Percentiles rank a stretch among this genome's conserved stretches.
These are phyloP conservation scores for Agaricus bisporus DNA, from an alignment of 768 basidiomycete genomes.

Conservation along the genomic window DNA sequence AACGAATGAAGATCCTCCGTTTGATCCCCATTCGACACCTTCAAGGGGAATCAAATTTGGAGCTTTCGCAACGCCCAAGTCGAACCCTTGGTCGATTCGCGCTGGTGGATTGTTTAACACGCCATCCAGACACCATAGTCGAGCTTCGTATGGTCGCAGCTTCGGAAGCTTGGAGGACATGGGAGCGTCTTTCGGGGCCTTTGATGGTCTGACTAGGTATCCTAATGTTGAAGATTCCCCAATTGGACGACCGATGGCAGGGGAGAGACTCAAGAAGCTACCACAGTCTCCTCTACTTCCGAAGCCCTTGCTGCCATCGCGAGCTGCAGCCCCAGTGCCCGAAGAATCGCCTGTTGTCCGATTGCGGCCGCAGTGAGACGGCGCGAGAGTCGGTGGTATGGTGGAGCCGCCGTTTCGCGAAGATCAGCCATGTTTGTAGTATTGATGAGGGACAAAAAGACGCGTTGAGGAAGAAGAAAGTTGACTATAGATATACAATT, in stretches of 20 bases:
- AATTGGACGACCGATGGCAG: background rate
- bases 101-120: slow-evolving; percentile 46
- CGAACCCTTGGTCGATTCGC: slow-evolving; percentile 38
- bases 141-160: slow-evolving; percentile 24
- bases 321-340: background rate
- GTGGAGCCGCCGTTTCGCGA: background rate
- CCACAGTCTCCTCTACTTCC: background rate
- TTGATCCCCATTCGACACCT: slow-evolving; percentile 77
- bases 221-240: slow-evolving; percentile 8
- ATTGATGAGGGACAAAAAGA: background rate
- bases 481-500: slow-evolving; percentile 6
- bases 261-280: background rate
- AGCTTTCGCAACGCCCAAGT: slow-evolving; percentile 62
- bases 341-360: slow-evolving; percentile 14
- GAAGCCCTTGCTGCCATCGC: background rate
- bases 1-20: slow-evolving; percentile 46
- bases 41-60: slow-evolving; percentile 70
- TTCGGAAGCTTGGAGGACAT: slow-evolving; percentile 27
- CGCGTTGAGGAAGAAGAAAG: background rate
- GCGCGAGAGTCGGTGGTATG: background rate
- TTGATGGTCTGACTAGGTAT: slow-evolving; percentile 2
- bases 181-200: slow-evolving; percentile 15
- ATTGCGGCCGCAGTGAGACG: slow-evolving; percentile 5
- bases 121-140: slow-evolving; percentile 34
- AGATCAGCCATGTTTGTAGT: background rate